Percentiles rank a stretch among this genome's conserved stretches.
These are phyloP conservation scores for Termitomyces sp. DNA, from an alignment of 768 basidiomycete species.

Conservation along the genomic window DNA sequence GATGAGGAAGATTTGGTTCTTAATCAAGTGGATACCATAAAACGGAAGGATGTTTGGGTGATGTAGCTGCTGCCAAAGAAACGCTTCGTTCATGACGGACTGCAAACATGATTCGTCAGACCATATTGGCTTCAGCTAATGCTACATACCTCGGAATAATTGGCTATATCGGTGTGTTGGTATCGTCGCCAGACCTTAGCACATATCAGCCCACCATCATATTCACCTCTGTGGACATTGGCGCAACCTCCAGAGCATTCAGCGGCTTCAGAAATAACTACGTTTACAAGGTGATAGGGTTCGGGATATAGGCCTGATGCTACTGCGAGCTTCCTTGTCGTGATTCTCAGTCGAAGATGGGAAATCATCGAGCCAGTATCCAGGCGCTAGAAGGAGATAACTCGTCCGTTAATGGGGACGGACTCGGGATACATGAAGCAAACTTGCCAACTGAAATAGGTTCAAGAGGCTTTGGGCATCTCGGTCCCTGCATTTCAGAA, in stretches of 20 bases:
- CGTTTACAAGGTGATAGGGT: background rate
- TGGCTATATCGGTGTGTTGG: background rate
- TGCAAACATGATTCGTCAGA: background rate
- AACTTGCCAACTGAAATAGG: background rate
- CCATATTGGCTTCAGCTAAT: background rate
- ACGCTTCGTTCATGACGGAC: background rate
- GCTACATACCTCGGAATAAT: background rate
- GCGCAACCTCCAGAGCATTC: slow-evolving; percentile 6
- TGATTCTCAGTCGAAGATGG: background rate
- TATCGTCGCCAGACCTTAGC: background rate
- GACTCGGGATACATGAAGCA: background rate
- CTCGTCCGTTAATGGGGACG: background rate
- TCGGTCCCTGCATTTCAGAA: background rate
- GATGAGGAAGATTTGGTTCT: slow-evolving; percentile 1
- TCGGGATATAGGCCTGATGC: background rate
- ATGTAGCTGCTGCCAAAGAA: background rate
- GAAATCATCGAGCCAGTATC: background rate
- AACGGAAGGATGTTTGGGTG: slow-evolving; percentile 8
- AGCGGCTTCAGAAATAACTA: background rate
- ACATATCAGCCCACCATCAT: background rate
- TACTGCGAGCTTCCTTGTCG: background rate
- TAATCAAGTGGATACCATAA: background rate
- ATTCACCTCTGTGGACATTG: background rate
- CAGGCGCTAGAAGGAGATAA: background rate
- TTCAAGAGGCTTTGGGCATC: background rate